Evolutionary conservation across 345 rosid genomes (phyloP).

Genomic region (Viola odorata): DNA sequence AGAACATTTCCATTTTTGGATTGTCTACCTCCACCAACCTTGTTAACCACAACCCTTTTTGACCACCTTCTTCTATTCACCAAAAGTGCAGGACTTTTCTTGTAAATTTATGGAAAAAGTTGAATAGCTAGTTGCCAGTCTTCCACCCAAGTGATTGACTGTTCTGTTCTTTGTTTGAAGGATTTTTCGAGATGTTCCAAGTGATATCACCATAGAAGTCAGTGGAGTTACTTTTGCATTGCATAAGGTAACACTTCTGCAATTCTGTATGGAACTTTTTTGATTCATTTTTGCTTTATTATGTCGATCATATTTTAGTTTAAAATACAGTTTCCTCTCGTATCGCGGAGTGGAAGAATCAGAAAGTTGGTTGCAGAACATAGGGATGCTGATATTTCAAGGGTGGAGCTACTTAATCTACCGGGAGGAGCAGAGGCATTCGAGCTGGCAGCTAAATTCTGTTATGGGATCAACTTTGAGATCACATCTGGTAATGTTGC

Average conservation of each 20-base stretch:
- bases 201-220: constrained; percentile 81
- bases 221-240: constrained; percentile 69
- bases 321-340: constrained; percentile 78
- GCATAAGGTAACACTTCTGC: constrained; percentile 58
- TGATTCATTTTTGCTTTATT: not conserved
- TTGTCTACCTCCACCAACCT: no score
- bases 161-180: constrained; percentile 31
- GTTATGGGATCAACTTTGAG: constrained; percentile 88
- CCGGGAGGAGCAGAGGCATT: constrained; percentile 86
- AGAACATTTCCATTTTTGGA: no score
- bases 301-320: not conserved
- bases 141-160: constrained; percentile 9
- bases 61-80: no score
- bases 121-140: not conserved
- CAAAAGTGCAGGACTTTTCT: not conserved
- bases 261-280: not conserved
- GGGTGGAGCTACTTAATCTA: constrained; percentile 82
- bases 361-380: constrained; percentile 77
- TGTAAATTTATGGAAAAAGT: not conserved
- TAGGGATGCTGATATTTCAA: constrained; percentile 81
- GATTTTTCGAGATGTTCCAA: constrained; percentile 91
- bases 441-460: constrained; percentile 89
- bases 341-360: constrained; percentile 83
- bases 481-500: constrained; percentile 86
- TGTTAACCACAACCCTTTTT: no score